A percentile compares a stretch with the other conserved stretches of the same genome.
Evolutionary conservation across 2,329 filamentous ascomycete species (phyloP).

Genomic region (Dichotomopilus funicola): DNA sequence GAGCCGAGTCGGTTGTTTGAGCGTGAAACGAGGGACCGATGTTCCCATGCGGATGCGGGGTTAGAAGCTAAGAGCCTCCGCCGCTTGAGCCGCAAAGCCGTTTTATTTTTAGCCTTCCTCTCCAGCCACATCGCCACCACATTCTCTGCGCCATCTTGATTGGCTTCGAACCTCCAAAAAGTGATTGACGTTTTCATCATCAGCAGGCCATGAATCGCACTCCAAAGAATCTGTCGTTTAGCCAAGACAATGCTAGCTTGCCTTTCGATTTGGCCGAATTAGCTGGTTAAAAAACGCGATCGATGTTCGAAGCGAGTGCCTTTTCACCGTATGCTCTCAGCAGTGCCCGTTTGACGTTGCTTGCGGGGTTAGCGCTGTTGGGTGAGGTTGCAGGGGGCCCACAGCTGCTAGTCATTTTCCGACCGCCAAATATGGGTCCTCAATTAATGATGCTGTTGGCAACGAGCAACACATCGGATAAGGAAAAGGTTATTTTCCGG

Average conservation of each 20-base stretch:
- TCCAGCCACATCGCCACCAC: not conserved
- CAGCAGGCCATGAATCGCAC: not conserved
- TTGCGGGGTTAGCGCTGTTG: not conserved
- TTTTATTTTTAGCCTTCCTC: not conserved
- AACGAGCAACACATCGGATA: not conserved
- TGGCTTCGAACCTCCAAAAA: not conserved
- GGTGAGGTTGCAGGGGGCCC: not conserved
- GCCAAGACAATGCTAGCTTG: not conserved
- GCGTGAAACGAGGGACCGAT: not conserved
- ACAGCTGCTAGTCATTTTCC: not conserved
- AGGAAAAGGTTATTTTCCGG: no score
- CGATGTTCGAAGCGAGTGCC: not conserved
- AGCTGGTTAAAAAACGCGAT: not conserved
- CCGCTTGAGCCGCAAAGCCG: not conserved
- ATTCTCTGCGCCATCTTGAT: not conserved
- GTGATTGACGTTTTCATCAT: not conserved
- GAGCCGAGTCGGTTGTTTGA: not conserved
- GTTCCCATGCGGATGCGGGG: not conserved
- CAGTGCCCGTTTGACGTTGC: not conserved
- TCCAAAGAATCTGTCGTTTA: not conserved
- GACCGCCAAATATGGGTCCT: not conserved
- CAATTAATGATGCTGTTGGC: not conserved
- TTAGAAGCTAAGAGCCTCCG: not conserved
- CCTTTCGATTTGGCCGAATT: not conserved
- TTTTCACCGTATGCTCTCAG: not conserved